These are phyloP conservation scores for Nemania sp. DNA, from an alignment of 2,329 filamentous ascomycete genomes.

Conservation along the genomic window DNA sequence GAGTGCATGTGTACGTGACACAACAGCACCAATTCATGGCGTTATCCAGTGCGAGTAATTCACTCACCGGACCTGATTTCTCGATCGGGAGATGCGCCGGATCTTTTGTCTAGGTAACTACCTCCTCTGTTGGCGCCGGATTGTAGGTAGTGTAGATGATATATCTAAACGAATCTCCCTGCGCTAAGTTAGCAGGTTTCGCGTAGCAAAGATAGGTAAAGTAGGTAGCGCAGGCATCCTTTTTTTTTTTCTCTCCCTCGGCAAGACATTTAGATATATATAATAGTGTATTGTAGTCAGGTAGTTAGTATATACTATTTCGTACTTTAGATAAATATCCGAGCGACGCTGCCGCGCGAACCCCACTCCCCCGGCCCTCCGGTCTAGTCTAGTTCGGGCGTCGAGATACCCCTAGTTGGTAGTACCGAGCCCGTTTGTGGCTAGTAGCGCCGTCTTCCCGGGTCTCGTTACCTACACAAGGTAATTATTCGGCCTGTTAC, in stretches of 20 bases:
- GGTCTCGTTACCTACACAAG: conserved; percentile 10
- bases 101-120: conserved; percentile 8
- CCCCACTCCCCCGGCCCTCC: too few relatives aligned
- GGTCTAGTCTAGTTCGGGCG: too few relatives aligned
- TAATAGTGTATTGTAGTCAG: too few relatives aligned
- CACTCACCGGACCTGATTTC: conserved; percentile 23
- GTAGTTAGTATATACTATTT: too few relatives aligned
- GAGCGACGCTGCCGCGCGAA: neutral
- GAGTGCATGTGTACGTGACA: conserved; percentile 12
- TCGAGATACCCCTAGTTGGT: neutral
- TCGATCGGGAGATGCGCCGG: conserved; percentile 26
- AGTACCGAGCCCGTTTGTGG: conserved; percentile 1
- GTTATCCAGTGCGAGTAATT: conserved; percentile 16
- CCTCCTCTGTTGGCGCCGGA: conserved; percentile 2
- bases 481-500: neutral
- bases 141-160: too few relatives aligned
- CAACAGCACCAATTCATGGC: conserved; percentile 4
- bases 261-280: neutral
- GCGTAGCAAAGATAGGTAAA: too few relatives aligned
- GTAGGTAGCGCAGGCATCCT: too few relatives aligned
- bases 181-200: too few relatives aligned
- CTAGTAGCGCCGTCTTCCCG: conserved; percentile 25
- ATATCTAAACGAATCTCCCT: too few relatives aligned
- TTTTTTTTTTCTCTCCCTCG: too few relatives aligned
- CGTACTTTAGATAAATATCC: neutral